These are phyloP conservation scores for Penicillium simplicissimum DNA, from an alignment of 495 filamentous ascomycete species.

Conservation along the genomic window DNA sequence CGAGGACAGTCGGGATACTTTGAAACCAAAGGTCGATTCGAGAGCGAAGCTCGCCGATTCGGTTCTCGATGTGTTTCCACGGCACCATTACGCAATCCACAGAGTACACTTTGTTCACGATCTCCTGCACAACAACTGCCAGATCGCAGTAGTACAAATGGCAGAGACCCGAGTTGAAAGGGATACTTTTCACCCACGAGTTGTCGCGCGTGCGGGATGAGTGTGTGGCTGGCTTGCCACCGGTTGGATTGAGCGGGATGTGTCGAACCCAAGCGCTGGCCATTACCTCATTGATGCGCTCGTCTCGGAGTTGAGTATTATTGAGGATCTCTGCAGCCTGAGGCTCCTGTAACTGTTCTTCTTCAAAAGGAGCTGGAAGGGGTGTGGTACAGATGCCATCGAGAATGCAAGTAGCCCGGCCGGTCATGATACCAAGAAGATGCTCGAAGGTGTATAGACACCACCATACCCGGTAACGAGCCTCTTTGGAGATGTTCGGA, in stretches of 20 bases:
- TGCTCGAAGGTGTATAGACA: conserved; percentile 63
- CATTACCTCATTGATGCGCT: conserved; percentile 38
- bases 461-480: conserved; percentile 67
- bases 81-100: conserved; percentile 49
- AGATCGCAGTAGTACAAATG: conserved; percentile 53
- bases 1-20: conserved; percentile 49
- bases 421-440: conserved; percentile 61
- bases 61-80: conserved; percentile 62
- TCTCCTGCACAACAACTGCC: conserved; percentile 53
- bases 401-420: conserved; percentile 61
- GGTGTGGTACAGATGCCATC: conserved; percentile 61
- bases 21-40: conserved; percentile 56
- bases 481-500: conserved; percentile 57
- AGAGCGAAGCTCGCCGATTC: conserved; percentile 50
- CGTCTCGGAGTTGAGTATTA: conserved; percentile 35
- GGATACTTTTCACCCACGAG: conserved; percentile 35
- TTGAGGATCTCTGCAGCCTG: conserved; percentile 34
- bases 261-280: conserved; percentile 41
- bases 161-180: conserved; percentile 42
- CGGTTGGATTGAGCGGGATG: conserved; percentile 39
- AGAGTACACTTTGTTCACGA: conserved; percentile 58
- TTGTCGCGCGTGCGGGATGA: conserved; percentile 26
- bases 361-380: conserved; percentile 59
- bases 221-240: conserved; percentile 28
- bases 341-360: conserved; percentile 47